Base-by-base conservation (phyloP, 2,329 filamentous ascomycete species). In the Pestalotiopsis sp. region DNA sequence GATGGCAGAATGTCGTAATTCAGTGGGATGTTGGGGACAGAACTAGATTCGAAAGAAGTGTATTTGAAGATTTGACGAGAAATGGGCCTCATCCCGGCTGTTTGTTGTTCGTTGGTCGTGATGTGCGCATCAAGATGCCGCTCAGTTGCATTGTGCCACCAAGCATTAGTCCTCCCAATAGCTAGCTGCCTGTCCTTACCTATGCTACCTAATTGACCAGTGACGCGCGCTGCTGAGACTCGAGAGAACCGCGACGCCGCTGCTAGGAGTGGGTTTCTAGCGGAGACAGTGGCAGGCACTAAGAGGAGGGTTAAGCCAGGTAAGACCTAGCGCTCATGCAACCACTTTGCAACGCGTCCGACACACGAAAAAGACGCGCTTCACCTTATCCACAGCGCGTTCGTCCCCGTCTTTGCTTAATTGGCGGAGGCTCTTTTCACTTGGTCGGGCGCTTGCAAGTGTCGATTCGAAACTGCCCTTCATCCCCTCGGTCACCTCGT, bases 1-100 rank as follows among this genome's bases (percentile, higher is more conserved):
- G 17, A 20, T n/a, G 20, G 72, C 76, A n/a, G 44, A 52, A 35
- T 35, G 9, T 35, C 7, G 30, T 35, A 35, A 9, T 35, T 35
- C 30, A 9, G 30, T 9, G 30, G 30, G 6, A 35, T 35, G 7
- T 9, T 35, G 30, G 30, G 30, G 7, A 9, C 30, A 9, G 7
- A 9, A 35, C 30, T 35, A 35, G 7, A 35, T 35, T 35, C 30
- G 30, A 35, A 35, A 35, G 4, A 35, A 35, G 7, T 35, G 30
- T 9, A 9, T 9, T 9, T 9, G 30, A 35, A 35, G 30, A 35
- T 35, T 35, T 35, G 30, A 9, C 7, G 30, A 35, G 30, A 35
- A 35, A 9, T 9, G 1, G 30, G 7, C 30, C 30, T 35, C 30
- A 35, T 2, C 30, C 30, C 30, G 30, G 30, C 30, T 35, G 30